Evolutionary conservation across 306 rosid species (phyloP).

Genomic region (apple (Malus domestica)): DNA sequence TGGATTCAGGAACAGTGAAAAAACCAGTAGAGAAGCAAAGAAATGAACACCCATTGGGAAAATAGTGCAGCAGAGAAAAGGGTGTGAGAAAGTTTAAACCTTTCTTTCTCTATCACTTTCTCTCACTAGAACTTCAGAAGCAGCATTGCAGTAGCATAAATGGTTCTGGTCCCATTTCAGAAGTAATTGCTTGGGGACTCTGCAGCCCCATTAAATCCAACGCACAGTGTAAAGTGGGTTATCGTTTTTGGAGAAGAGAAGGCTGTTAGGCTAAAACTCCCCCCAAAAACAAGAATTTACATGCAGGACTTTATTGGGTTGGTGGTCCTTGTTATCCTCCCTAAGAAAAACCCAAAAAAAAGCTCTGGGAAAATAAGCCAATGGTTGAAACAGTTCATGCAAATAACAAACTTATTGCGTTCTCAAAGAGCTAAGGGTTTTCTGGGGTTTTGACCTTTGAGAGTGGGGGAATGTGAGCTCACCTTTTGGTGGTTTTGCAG

Average conservation of each 20-base stretch:
- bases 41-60: slow-evolving; percentile 57
- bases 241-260: neutral
- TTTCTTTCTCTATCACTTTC: neutral
- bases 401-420: slow-evolving; percentile 11
- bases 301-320: neutral
- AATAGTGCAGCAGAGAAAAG: slow-evolving; percentile 14
- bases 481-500: slow-evolving; percentile 36
- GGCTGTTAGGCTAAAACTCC: neutral
- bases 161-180: slow-evolving; percentile 21
- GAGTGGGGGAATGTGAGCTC: slow-evolving; percentile 39
- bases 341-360: neutral
- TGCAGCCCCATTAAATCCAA: slow-evolving; percentile 22
- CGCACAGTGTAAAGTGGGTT: neutral
- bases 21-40: slow-evolving; percentile 49
- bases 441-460: slow-evolving; percentile 21
- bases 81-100: neutral
- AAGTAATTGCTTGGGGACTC: slow-evolving; percentile 24
- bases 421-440: slow-evolving; percentile 8
- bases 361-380: neutral
- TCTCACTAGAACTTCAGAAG: slow-evolving; percentile 23
- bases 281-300: neutral
- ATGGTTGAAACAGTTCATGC: neutral
- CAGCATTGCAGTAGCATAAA: slow-evolving; percentile 25
- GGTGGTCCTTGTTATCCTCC: neutral
- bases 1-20: slow-evolving; percentile 57